phyloP scores from a whole-genome alignment of 2,329 filamentous ascomycete species.

The Fusarium dlaminii region DNA sequence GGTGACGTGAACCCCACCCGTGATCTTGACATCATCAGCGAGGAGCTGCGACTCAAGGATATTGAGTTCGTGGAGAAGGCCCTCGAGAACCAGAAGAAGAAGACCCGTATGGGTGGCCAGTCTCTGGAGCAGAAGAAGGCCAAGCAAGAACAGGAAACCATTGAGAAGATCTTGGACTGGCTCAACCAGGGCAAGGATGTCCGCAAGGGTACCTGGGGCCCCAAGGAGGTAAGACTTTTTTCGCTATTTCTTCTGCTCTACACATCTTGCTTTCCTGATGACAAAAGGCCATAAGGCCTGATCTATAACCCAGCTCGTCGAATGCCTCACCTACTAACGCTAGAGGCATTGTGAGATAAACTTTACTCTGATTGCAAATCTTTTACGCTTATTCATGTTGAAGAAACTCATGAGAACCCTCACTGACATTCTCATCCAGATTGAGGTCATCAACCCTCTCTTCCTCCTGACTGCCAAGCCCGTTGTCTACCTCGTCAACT shows the following conservation, averaged over 20 bases:
- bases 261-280: constrained; percentile 75
- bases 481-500: constrained; percentile 95
- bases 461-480: constrained; percentile 96
- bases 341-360: constrained; percentile 89
- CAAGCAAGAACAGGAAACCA: constrained; percentile 90
- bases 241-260: constrained; percentile 17
- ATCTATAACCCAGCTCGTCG: constrained; percentile 99
- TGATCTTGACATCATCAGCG: constrained; percentile 95
- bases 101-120: constrained; percentile 93
- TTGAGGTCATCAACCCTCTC: constrained; percentile 97
- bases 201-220: constrained; percentile 86
- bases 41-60: constrained; percentile 96
- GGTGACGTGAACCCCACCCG: constrained; percentile 95
- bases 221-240: constrained; percentile 85
- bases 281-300: constrained; percentile 94
- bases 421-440: constrained; percentile 61
- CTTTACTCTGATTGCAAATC: constrained; percentile 70
- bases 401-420: not conserved
- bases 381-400: constrained; percentile 4
- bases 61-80: constrained; percentile 99
- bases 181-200: constrained; percentile 92
- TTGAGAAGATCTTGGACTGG: constrained; percentile 87
- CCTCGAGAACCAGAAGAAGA: constrained; percentile 90
- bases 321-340: constrained; percentile 81
- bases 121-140: constrained; percentile 98